Base-by-base conservation (phyloP, 208 protist species). In the Acanthamoeba culbertsoni region DNA sequence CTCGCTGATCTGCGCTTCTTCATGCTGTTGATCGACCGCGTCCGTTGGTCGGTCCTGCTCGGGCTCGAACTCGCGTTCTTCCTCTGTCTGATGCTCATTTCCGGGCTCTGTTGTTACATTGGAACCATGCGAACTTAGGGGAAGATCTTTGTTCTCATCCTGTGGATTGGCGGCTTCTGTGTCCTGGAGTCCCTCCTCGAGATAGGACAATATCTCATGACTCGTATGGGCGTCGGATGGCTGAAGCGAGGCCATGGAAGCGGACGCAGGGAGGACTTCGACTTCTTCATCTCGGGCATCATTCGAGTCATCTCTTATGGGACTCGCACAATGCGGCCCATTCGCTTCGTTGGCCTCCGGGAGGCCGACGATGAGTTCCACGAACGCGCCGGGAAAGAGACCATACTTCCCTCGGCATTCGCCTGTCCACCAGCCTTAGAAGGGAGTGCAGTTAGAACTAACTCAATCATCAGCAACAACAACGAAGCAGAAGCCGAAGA, bases 341-440 rank as follows among this genome's bases (percentile, higher is more conserved):
- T 14, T n/a, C 55, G 55, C 20, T n/a, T 14, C 55, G 5, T 63
- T 63, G 55, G 63, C 63, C 8, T 16, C 37, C 5, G 63, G 51
- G 23, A 23, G 10, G 4, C 37, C 37, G 35, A 8, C n/a, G 28
- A 75, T 6, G 33, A 75, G 37, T 26, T 75, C 63, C 35, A 75
- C 63, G 23, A 75, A 75, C 4, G 63, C 63, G 63, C 63, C 63
- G 33, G 63, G 63, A 35, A 75, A 75, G 63, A 75, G 63, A 6
- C 63, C 63, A 42, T 75, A 75, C 31, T 75, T 75, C 23, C 63
- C 63, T 16, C 63, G 63, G 31, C 63, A 75, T 26, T 75, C 63
- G 63, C 63, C 63, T 35, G 63, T 75, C 63, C 63, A 75, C 63
- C 63, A 75, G 8, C 63, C 63, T 75, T 55, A n/a, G n/a, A n/a